Evolutionary conservation across 805 yeast genomes (phyloP).

Genomic region (Saturnispora bothae): DNA sequence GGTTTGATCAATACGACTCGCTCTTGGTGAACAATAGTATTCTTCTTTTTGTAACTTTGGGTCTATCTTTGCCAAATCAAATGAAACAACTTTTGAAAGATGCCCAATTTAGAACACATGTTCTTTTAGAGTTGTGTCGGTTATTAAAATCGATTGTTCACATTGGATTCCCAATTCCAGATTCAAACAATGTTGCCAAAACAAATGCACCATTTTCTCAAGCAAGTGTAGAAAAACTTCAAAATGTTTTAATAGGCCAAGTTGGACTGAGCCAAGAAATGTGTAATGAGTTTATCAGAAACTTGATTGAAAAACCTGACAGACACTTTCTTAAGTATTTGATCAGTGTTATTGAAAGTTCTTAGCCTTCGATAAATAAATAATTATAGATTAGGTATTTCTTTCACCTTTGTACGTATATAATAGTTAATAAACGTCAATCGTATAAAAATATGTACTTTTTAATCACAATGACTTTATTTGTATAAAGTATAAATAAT

Average conservation of each 20-base stretch:
- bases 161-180: slow-evolving; percentile 26
- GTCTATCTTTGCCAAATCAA: slow-evolving; percentile 51
- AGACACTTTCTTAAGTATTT: slow-evolving; percentile 67
- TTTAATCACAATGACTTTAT: too few relatives aligned
- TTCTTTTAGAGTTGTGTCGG: slow-evolving; percentile 58
- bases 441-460: too few relatives aligned
- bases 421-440: neutral
- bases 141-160: slow-evolving; percentile 51
- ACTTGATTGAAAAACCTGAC: slow-evolving; percentile 43
- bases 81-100: slow-evolving; percentile 44
- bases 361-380: neutral
- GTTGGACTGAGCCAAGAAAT: slow-evolving; percentile 53
- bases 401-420: neutral
- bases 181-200: slow-evolving; percentile 18
- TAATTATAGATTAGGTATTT: neutral
- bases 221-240: slow-evolving; percentile 22
- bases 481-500: too few relatives aligned
- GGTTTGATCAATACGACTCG: slow-evolving; percentile 56
- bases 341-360: slow-evolving; percentile 24
- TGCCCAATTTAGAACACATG: slow-evolving; percentile 66
- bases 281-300: slow-evolving; percentile 50
- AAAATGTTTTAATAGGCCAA: slow-evolving; percentile 35
- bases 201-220: slow-evolving; percentile 27
- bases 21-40: slow-evolving; percentile 60
- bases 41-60: slow-evolving; percentile 62